phyloP scores from a whole-genome alignment of 495 filamentous ascomycete species.

The Aspergillus coremiiformis region DNA sequence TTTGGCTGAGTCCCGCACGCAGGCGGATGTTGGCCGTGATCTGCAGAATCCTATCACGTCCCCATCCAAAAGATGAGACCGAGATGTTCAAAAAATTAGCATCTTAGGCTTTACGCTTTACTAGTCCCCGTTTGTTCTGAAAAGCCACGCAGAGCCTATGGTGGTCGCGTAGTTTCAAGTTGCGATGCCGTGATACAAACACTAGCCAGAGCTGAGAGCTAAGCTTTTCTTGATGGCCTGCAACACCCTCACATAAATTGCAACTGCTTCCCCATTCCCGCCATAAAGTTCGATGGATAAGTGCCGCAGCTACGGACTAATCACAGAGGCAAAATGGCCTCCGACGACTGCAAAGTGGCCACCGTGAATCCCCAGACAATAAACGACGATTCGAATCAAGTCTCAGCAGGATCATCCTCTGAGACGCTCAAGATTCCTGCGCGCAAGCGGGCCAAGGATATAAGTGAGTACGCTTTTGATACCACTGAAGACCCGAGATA shows the following conservation, averaged over 20 bases:
- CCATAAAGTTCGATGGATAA: not conserved
- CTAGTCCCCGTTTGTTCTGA: constrained; percentile 6
- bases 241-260: not conserved
- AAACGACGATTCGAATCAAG: constrained; percentile 7
- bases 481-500: constrained; percentile 34
- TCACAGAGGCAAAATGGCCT: constrained; percentile 8
- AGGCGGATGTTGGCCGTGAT: not conserved
- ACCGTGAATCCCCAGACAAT: constrained; percentile 1
- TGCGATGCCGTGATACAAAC: constrained; percentile 12
- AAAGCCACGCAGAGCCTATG: not conserved
- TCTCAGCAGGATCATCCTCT: constrained; percentile 20
- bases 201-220: not conserved
- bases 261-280: not conserved
- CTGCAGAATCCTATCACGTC: not conserved
- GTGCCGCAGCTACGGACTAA: not conserved
- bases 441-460: constrained; percentile 8
- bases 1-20: not conserved
- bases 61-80: not conserved
- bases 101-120: not conserved
- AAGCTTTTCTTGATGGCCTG: not conserved
- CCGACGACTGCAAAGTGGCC: constrained; percentile 8
- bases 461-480: constrained; percentile 31
- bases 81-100: not conserved
- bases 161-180: not conserved
- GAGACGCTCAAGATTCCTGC: constrained; percentile 16